Conservation (phyloP, 2,329 filamentous ascomycete genomes). For the Cytospora schulzeri region DNA sequence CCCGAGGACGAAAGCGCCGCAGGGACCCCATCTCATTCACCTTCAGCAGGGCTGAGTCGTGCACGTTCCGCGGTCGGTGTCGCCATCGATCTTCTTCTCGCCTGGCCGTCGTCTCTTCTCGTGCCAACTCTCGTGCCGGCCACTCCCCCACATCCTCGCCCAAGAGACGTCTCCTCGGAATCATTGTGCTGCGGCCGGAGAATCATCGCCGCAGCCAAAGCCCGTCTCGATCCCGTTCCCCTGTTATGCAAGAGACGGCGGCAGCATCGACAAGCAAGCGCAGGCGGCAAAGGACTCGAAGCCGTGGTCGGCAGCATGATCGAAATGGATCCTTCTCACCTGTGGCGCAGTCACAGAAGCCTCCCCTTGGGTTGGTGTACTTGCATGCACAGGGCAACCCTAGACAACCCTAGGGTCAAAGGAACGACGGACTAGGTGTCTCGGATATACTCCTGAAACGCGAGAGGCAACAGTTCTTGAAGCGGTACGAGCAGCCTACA, state of each 20-base stretch:
- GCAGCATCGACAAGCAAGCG: slow-evolving; percentile 28
- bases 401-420: neutral
- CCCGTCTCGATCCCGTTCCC: slow-evolving; percentile 41
- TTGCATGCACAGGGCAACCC: slow-evolving; percentile 9
- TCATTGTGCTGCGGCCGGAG: slow-evolving; percentile 37
- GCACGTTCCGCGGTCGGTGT: slow-evolving; percentile 45
- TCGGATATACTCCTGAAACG: neutral
- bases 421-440: neutral
- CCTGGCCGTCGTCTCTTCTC: slow-evolving; percentile 33
- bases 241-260: slow-evolving; percentile 31
- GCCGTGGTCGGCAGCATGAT: slow-evolving; percentile 38
- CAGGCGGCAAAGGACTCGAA: slow-evolving; percentile 42
- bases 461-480: neutral
- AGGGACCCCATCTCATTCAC: slow-evolving; percentile 36
- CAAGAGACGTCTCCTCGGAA: slow-evolving; percentile 36
- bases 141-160: slow-evolving; percentile 36
- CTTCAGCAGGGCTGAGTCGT: slow-evolving; percentile 38
- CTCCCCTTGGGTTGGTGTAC: slow-evolving; percentile 24
- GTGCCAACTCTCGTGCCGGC: slow-evolving; percentile 28
- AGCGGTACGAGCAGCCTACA: neutral
- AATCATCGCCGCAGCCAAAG: slow-evolving; percentile 37
- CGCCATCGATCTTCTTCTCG: slow-evolving; percentile 43
- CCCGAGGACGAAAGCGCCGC: slow-evolving; percentile 42
- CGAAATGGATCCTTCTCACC: slow-evolving; percentile 20
- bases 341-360: slow-evolving; percentile 17